Percentiles rank a stretch among this genome's conserved stretches.
phyloP scores from a whole-genome alignment of 345 rosid genomes.

The Sonneratia alba region DNA sequence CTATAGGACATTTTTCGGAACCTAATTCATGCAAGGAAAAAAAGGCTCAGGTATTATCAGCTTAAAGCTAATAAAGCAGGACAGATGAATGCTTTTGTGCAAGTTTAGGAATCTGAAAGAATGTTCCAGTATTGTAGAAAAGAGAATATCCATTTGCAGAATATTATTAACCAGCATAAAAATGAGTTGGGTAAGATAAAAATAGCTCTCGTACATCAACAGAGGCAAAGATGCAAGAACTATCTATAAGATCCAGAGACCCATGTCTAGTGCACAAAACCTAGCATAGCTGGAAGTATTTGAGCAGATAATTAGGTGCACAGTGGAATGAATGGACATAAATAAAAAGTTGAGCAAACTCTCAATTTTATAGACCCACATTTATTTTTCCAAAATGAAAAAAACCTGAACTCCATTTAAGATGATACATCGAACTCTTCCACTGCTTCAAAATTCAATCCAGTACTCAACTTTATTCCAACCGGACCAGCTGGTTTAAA shows the following conservation, averaged over 20 bases:
- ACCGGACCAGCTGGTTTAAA: neutral
- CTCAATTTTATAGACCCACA: neutral
- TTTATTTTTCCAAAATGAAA: too few species aligned
- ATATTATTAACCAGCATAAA: neutral
- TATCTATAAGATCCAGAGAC: neutral
- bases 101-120: neutral
- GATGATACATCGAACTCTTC: too few species aligned
- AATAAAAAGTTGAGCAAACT: neutral
- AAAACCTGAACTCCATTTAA: too few species aligned
- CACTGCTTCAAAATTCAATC: too few species aligned
- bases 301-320: neutral
- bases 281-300: neutral
- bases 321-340: neutral
- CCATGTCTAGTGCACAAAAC: neutral
- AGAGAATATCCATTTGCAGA: neutral
- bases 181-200: neutral
- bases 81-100: neutral
- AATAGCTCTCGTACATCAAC: neutral
- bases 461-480: too few species aligned
- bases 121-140: neutral
- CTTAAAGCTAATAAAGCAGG: neutral
- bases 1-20: constrained; percentile 24
- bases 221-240: neutral
- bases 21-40: constrained; percentile 4
- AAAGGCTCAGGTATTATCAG: neutral